Base-by-base conservation (phyloP, 495 filamentous ascomycete genomes). In the Ramalina peruviana region DNA sequence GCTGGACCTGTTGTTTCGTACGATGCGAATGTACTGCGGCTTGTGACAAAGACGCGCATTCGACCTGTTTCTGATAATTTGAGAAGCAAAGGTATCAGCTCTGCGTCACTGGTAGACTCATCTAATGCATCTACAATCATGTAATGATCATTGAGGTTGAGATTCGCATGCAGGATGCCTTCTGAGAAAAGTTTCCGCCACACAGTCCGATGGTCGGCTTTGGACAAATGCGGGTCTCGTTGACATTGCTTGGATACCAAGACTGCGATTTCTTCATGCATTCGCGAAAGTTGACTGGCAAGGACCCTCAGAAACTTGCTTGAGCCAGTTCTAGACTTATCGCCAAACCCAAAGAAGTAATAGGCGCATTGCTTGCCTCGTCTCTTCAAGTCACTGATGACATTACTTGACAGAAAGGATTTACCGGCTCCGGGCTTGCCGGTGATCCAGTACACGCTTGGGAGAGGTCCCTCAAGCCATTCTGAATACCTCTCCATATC, bases 51-150 rank as follows among this genome's bases (percentile, higher is more conserved):
- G 11, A 70, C 58, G 5, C 55, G 49, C 9, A 68, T 43, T 1
- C 59, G 62, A 6, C 58, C 36, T 3, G 50, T 23, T 16, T 50
- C 50, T 0, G 44, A 41, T 4, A 62, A 37, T 20, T 56, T 64
- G 15, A 59, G 27, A 13, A 68, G 53, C 43, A 68, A 55, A 19
- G 60, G 26, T 6, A 66, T 27, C 21, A 70, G 49, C 2, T 55
- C 48, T 15, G 37, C 12, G 12, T 33, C 40, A 21, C 52, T 54
- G 10, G 36, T 43, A 40, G 56, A 67, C 48, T 72, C 67, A 51
- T 69, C 68, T 11, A 72, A 43, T 3, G 55, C 68, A 51, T 72
- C 68, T 26, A 72, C 62, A 2, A 72, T 56, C 67, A 64, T 68
- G 41, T 63, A 68, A 20, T 65, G 64, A 17, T 25, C 7, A n/a